These are phyloP conservation scores for Rickenella mellea DNA, from an alignment of 768 basidiomycete species.

Conservation along the genomic window DNA sequence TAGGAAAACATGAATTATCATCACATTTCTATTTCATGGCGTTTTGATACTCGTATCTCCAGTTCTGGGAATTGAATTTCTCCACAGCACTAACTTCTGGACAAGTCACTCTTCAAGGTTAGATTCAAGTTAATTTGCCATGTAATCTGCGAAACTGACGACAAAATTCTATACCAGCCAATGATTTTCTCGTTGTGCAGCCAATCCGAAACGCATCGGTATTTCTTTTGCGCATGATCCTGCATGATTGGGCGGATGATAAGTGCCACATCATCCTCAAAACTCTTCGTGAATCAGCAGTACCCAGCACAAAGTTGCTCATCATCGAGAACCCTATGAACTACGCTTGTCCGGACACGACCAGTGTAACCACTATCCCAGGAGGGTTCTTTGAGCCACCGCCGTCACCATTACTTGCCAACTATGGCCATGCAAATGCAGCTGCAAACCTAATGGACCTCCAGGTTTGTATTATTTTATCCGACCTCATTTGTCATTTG, in stretches of 20 bases:
- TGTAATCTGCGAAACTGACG: slow-evolving; percentile 2
- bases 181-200: slow-evolving; percentile 18
- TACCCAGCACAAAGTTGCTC: slow-evolving; percentile 15
- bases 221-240: slow-evolving; percentile 17
- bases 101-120: slow-evolving; percentile 12
- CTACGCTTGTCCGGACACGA: slow-evolving; percentile 11
- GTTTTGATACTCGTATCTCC: background rate
- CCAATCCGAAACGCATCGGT: slow-evolving; percentile 19
- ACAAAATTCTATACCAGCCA: slow-evolving; percentile 5
- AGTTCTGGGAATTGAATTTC: slow-evolving; percentile 10
- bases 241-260: slow-evolving; percentile 26
- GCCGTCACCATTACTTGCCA: slow-evolving; percentile 18
- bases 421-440: slow-evolving; percentile 15
- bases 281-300: slow-evolving; percentile 14
- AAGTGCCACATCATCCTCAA: slow-evolving; percentile 17
- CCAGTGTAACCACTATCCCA: slow-evolving; percentile 1
- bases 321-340: slow-evolving; percentile 15
- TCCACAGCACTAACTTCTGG: slow-evolving; percentile 7
- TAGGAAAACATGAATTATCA: slow-evolving; percentile 5
- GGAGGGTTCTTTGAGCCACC: slow-evolving; percentile 3
- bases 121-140: slow-evolving; percentile 7
- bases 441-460: slow-evolving; percentile 15
- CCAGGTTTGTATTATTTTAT: slow-evolving; percentile 10
- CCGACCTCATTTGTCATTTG: background rate
- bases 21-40: background rate